Base-by-base conservation (phyloP, 306 rosid species). In the Dryas octopetala region DNA sequence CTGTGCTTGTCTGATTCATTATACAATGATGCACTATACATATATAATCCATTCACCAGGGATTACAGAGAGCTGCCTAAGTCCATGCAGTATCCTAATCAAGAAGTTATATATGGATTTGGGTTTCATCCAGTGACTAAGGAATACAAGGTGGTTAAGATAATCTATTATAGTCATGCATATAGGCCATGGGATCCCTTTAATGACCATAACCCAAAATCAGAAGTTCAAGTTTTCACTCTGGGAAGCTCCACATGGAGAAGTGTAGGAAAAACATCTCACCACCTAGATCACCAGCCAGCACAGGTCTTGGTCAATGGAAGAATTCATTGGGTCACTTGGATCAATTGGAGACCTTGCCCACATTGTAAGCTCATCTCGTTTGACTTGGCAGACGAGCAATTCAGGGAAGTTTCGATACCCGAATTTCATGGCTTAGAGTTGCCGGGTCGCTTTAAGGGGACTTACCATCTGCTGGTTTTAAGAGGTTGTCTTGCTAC, bases 271-370 rank as follows among this genome's bases (percentile, higher is more conserved):
- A 66, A 51, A 59, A 64, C 78, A 4, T 2, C 43, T 13, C 73
- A 81, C 44, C 73, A 76, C 38, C 74, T 81, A 38, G 79, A 66
- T 62, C 79, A 72, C 4, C 70, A 85, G 8, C 81, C 84, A 17
- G 62, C 82, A 1, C 84, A 81, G 54, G 76, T 81, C 5, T 57
- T 72, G 43, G 85, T 82, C 67, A 69, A 82, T 12, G 90, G 86
- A 9, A 76, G 90, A 26, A 85, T 87, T 55, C 88, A 79, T 43
- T 87, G 90, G 90, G 79, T 79, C 9, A 74, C 86, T 47, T 60
- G 70, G 54, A 23, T 28, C 52, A 32, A 23, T 23, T 23, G 23
- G 23, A 23, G 0, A 23, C 23, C 23, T 23, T 0, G 23, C 28
- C 70, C 71, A 1, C 78, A 74, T 5, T 79, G 81, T 5, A 70